phyloP scores from a whole-genome alignment of 2,329 filamentous ascomycete species.

The Penicillium sp. region DNA sequence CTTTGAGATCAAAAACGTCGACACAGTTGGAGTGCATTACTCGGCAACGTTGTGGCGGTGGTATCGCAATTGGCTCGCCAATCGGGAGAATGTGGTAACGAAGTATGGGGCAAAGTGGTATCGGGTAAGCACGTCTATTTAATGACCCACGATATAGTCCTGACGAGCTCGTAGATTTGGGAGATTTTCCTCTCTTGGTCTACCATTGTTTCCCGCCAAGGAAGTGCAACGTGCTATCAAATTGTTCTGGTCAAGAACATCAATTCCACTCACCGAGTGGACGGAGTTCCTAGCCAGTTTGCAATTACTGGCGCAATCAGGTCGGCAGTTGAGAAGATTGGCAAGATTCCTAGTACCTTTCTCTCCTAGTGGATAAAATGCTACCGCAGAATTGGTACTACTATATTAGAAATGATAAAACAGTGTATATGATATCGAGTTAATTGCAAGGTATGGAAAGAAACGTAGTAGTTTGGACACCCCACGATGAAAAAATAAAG shows the following conservation, averaged over 20 bases:
- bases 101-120: slow-evolving; percentile 87
- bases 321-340: not conserved
- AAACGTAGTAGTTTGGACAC: too few relatives aligned
- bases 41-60: slow-evolving; percentile 87
- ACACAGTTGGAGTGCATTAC: slow-evolving; percentile 89
- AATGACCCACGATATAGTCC: not conserved
- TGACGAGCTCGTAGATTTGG: slow-evolving; percentile 60
- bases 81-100: slow-evolving; percentile 68
- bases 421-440: too few relatives aligned
- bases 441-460: too few relatives aligned
- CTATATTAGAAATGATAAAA: too few relatives aligned
- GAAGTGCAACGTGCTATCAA: slow-evolving; percentile 73
- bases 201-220: slow-evolving; percentile 72
- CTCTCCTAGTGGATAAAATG: not conserved
- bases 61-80: slow-evolving; percentile 85
- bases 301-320: slow-evolving; percentile 60
- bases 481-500: not conserved
- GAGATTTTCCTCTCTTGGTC: slow-evolving; percentile 78
- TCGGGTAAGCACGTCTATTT: slow-evolving; percentile 60
- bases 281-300: slow-evolving; percentile 65
- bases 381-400: too few relatives aligned
- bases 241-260: slow-evolving; percentile 77
- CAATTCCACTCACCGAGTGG: slow-evolving; percentile 70
- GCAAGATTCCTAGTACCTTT: not conserved
- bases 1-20: slow-evolving; percentile 77